Evolutionary conservation across 148 eudicot genomes (phyloP), one percentile per base, ranked within the genome.

Genomic region (Fallopia convolvulus): DNA sequence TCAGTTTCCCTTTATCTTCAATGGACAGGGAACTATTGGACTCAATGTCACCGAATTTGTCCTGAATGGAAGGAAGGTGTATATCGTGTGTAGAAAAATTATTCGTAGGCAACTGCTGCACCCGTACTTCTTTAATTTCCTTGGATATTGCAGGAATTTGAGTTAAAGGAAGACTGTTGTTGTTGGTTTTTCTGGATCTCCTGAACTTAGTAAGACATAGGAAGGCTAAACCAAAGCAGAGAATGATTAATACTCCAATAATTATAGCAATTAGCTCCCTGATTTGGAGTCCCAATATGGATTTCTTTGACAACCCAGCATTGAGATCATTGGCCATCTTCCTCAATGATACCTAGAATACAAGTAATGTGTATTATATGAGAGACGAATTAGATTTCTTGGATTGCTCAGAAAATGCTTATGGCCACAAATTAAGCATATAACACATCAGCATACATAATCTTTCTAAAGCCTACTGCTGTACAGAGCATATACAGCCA

Each of bases 71-170:
- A 42, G 79, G 77, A 70, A 84, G 81, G 33, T 80, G 88, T 66
- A 86, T 81, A 79, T 86, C 89, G 47, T 79, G 76, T 23, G 85
- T 79, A 78, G 52, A 65, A 83, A 70, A 82, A 40, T 82, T 77
- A 75, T 84, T 86, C 5, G 84, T 33, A 4, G 90, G 60, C 42
- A 80, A 72, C 75, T 87, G 92, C 52, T 85, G 87, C 65, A 87
- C 81, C 74, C 84, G 80, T 23, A 89, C 87, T 82, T 89, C 93
- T 78, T 86, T 88, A 65, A 89, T 89, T 79, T 88, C 93, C 79
- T 89, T 89, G 13, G 89, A 88, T 76, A 86, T 80, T 20, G 84
- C 77, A 50, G 90, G 93, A 56, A 89, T 89, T 83, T 84, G 90
- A 79, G 76, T 86, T 12, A 82, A 63, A 3, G 93, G 93, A 58